Base-by-base conservation (phyloP, 2,329 filamentous ascomycete species). In the Chaetomium globosum region DNA sequence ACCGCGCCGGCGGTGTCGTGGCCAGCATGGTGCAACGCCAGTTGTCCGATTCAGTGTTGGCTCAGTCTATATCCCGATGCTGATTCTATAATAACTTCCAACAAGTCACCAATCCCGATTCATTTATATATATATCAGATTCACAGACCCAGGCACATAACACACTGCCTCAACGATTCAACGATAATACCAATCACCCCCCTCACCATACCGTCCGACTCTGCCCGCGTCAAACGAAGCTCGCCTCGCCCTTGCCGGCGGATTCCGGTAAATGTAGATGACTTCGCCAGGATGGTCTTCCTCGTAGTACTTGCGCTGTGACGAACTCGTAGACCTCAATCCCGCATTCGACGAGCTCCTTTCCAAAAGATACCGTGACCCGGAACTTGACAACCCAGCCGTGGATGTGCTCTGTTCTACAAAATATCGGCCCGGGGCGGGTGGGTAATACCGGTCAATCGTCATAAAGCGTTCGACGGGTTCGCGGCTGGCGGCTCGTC, bases 231-330 rank as follows among this genome's bases (percentile, higher is more conserved):
- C 67, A 46, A 69, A 59, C 8, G 66, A 67, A 4, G 52, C 63
- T 10, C 61, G 39, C 54, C 64, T 59, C 10, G 33, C 13, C 56
- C 60, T 65, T 28, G 49, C 6, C 16, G 54, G 64, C 5, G 39
- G 19, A 31, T 67, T 65, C 6, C 61, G 67, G 28, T 55, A 65
- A 10, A 64, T 52, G 61, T 70, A 68, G 16, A 63, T 56, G 3
- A 59, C 60, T 23, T 64, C 65, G 1, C 28, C n/a, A 19, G 59
- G 28, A 12, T 13, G 12, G 8, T 59, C 48, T 1, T 65, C 39
- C 1, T 67, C 63, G 46, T 61, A 59, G 13, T 53, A 49, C 13
- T 26, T 9, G n/a, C 3, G n/a, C 43, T 30, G 52, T 6, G 63
- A 46, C 5, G 43, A 49, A 19, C 52, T 21, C 23, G 30, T 30